Percentiles rank a stretch among this genome's conserved stretches.
These are phyloP conservation scores for Herpotrichia juniperi DNA, from an alignment of 2,329 filamentous ascomycete species.

Conservation along the genomic window DNA sequence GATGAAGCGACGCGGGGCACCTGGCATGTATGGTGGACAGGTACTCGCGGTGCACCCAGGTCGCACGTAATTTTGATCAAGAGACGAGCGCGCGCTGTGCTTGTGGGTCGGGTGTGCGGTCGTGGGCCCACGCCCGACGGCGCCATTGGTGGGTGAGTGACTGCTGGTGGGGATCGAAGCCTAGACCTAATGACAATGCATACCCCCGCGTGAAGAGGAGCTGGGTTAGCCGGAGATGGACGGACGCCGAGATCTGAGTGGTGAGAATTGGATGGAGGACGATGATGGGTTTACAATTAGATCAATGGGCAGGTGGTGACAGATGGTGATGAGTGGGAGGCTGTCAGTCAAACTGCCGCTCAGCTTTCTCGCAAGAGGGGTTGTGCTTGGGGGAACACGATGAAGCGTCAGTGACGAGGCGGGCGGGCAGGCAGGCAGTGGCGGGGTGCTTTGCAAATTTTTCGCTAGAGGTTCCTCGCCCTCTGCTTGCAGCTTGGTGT, in stretches of 20 bases:
- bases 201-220: slow-evolving; percentile 6
- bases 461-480: not conserved
- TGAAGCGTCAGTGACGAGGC: slow-evolving; percentile 8
- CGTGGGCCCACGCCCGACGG: slow-evolving; percentile 24
- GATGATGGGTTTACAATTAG: not conserved
- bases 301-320: not conserved
- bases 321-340: not conserved
- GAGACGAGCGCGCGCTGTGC: slow-evolving; percentile 43
- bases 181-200: slow-evolving; percentile 10
- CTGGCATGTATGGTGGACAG: slow-evolving; percentile 35
- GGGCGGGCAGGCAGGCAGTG: slow-evolving; percentile 2
- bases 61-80: slow-evolving; percentile 49
- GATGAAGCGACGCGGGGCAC: slow-evolving; percentile 44
- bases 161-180: slow-evolving; percentile 2
- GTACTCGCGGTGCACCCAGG: slow-evolving; percentile 20
- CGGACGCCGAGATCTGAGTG: slow-evolving; percentile 9
- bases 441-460: not conserved
- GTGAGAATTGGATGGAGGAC: not conserved
- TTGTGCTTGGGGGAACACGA: too few relatives aligned
- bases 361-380: not conserved
- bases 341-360: not conserved
- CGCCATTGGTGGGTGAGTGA: not conserved
- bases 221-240: slow-evolving; percentile 17
- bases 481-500: not conserved
- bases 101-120: slow-evolving; percentile 42